Conservation (phyloP, 2,329 filamentous ascomycete genomes). For the Pseudogymnoascus sp. region DNA sequence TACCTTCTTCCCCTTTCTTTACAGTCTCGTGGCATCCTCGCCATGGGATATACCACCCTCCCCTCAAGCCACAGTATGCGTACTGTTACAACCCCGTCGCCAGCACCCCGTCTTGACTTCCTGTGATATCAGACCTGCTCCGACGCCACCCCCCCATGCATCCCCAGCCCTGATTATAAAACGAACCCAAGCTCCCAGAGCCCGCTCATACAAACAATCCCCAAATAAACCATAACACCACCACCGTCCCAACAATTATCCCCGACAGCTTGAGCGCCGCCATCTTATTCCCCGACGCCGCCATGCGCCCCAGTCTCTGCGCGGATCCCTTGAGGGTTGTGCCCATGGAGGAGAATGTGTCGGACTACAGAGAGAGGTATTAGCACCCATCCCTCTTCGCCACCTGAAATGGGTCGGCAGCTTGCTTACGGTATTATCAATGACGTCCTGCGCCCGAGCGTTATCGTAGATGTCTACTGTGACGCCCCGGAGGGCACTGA, state of each 20-base stretch:
- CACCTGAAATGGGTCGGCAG: no score
- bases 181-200: not conserved
- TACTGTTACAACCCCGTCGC: not conserved
- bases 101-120: not conserved
- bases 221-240: conserved; percentile 59
- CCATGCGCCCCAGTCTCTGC: conserved; percentile 77
- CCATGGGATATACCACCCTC: not conserved
- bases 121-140: conserved; percentile 6
- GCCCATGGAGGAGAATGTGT: conserved; percentile 84
- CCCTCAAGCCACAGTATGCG: not conserved
- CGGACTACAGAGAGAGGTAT: conserved; percentile 45
- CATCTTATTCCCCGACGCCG: conserved; percentile 79
- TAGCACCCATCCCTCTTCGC: conserved; percentile 1
- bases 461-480: conserved; percentile 98
- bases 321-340: conserved; percentile 78
- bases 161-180: not conserved
- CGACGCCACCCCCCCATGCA: not conserved
- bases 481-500: conserved; percentile 82
- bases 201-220: conserved; percentile 23
- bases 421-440: conserved; percentile 80
- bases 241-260: conserved; percentile 63
- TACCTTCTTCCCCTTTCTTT: not conserved
- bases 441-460: conserved; percentile 76
- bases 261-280: conserved; percentile 83
- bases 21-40: not conserved